Percentiles rank a stretch among this genome's conserved stretches.
phyloP scores from a whole-genome alignment of 441 rosid species.

The Raphanus hybrid region DNA sequence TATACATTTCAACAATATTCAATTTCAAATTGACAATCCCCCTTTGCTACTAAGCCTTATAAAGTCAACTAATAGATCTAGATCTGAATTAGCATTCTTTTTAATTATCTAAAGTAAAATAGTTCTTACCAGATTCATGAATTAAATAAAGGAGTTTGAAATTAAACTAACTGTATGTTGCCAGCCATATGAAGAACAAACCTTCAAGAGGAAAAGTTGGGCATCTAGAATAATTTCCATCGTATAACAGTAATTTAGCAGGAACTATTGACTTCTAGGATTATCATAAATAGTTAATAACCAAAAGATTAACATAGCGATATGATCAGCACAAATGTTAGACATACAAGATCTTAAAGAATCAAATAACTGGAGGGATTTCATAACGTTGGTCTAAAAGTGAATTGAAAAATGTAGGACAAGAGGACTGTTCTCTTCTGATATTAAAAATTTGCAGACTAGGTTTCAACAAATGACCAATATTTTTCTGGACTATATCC shows the following conservation, averaged over 20 bases:
- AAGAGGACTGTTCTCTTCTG: too few relatives aligned
- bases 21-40: neutral
- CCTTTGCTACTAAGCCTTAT: neutral
- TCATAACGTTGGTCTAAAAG: too few relatives aligned
- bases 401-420: too few relatives aligned
- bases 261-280: neutral
- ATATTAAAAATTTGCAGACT: too few relatives aligned
- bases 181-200: neutral
- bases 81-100: neutral
- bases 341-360: too few relatives aligned
- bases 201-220: neutral
- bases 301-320: neutral
- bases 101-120: neutral
- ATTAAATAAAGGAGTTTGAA: neutral
- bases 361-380: too few relatives aligned
- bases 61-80: conserved; percentile 29
- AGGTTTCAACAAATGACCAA: neutral
- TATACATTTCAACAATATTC: conserved; percentile 5
- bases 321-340: neutral
- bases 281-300: neutral
- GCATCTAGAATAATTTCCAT: neutral
- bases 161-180: neutral
- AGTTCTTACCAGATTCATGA: neutral
- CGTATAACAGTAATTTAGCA: neutral
- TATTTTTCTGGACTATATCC: too few relatives aligned